Evolutionary conservation across 768 basidiomycete genomes (phyloP).

Genomic region (Leccinum olivaceopallidum): DNA sequence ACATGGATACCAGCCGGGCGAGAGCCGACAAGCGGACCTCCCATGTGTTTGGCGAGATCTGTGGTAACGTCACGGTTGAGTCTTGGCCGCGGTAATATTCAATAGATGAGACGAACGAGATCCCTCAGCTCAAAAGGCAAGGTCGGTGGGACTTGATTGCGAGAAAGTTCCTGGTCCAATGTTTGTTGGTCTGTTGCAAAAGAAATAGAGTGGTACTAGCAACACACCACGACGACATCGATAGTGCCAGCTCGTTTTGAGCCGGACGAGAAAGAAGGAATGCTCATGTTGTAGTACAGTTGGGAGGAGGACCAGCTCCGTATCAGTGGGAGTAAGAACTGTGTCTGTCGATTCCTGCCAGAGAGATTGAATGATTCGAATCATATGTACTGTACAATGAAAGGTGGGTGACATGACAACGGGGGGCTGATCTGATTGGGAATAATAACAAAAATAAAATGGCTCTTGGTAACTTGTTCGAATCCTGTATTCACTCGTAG

Average conservation of each 20-base stretch:
- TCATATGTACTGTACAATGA: not conserved
- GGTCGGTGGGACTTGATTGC: constrained; percentile 28
- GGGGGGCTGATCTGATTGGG: constrained; percentile 2
- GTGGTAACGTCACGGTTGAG: not conserved
- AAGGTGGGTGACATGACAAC: constrained; percentile 21
- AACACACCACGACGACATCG: constrained; percentile 29
- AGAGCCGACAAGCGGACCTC: constrained; percentile 41
- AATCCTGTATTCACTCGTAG: not conserved
- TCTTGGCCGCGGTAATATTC: not conserved
- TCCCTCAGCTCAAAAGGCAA: constrained; percentile 40
- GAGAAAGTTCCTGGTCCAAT: constrained; percentile 35
- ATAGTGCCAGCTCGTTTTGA: constrained; percentile 16
- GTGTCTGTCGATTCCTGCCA: constrained; percentile 1
- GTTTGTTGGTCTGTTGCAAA: not conserved
- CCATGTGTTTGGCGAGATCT: constrained; percentile 49
- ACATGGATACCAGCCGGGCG: constrained; percentile 37
- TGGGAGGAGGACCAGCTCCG: constrained; percentile 25
- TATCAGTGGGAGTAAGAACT: not conserved
- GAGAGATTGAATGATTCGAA: not conserved
- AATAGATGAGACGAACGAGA: constrained; percentile 31
- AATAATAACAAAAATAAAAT: constrained; percentile 3
- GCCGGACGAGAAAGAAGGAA: constrained; percentile 14
- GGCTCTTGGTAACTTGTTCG: not conserved
- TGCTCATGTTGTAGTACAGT: constrained; percentile 8
- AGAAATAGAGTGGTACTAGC: not conserved